Conservation (phyloP, 805 yeast species). For the Suhomyces faveliae region DNA sequence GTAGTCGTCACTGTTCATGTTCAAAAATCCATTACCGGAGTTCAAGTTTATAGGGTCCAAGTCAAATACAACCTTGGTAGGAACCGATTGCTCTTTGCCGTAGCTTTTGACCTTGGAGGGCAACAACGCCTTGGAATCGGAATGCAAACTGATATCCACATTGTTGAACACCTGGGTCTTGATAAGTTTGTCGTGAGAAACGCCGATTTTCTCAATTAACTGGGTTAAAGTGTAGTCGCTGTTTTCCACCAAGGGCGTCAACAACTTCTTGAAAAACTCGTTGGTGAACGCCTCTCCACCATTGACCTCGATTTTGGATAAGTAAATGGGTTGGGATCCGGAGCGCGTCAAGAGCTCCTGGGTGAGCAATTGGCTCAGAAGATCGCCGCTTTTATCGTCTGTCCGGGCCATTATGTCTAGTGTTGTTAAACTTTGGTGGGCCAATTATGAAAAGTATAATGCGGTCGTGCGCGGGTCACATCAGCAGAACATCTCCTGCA, state of each 20-base stretch:
- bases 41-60: slow-evolving; percentile 39
- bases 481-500: not conserved
- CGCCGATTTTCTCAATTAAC: slow-evolving; percentile 33
- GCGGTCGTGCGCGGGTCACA: not conserved
- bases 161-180: slow-evolving; percentile 47
- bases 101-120: slow-evolving; percentile 26
- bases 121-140: slow-evolving; percentile 31
- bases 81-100: slow-evolving; percentile 40
- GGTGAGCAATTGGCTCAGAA: slow-evolving; percentile 15
- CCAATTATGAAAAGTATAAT: not conserved
- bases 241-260: slow-evolving; percentile 41
- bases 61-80: slow-evolving; percentile 45
- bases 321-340: slow-evolving; percentile 34
- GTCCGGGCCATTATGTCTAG: not conserved
- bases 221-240: slow-evolving; percentile 44
- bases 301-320: slow-evolving; percentile 36
- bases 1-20: slow-evolving; percentile 37
- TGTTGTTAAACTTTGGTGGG: not conserved
- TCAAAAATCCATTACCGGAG: slow-evolving; percentile 33
- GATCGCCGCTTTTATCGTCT: slow-evolving; percentile 3
- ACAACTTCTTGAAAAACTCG: slow-evolving; percentile 45
- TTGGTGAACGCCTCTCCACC: slow-evolving; percentile 47
- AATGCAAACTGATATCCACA: slow-evolving; percentile 39
- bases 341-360: slow-evolving; percentile 32
- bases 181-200: slow-evolving; percentile 33